Evolutionary conservation across 257 asterid species (phyloP), one percentile per base, ranked within the genome.

Genomic region (Leonotis leonurus): DNA sequence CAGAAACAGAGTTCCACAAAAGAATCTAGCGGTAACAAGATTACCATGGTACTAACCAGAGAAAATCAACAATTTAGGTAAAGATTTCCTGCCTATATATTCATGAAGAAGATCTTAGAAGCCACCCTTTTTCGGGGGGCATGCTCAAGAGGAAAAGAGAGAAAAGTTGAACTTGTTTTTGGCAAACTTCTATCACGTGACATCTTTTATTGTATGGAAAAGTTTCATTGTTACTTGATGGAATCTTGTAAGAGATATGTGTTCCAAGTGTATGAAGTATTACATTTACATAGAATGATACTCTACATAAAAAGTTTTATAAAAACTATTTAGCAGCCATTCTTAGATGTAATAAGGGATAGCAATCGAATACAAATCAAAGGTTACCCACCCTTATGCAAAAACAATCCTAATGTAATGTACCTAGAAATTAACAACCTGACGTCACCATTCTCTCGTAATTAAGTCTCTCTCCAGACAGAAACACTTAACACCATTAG

Each of bases 1-100:
- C 61, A 39, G 24, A 24, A 36, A 27, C 48, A 44, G 24, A n/a
- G 22, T 36, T 62, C 8, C n/a, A n/a, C 6, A 4, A 29, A 64
- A 10, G 17, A 26, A 63, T 62, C 14, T 21, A 41, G 66, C 37
- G 45, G 40, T 41, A 59, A 17, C 11, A 71, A 60, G 64, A 68
- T 29, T 30, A n/a, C 21, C 8, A 7, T 43, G 5, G 18, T 41
- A 16, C 49, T 40, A 32, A 62, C 36, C n/a, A 30, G 35, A 40
- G 18, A 22, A 13, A 18, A 12, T 49, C 46, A 27, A 45, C 9
- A 14, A 33, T 32, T 40, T 46, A 48, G 25, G 58, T 37, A 6
- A 61, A 44, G 8, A 54, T 44, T 3, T 54, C 4, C 26, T 53
- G 33, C n/a, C 44, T 44, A n/a, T 32, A 32, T 55, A 44, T 69